phyloP scores from a whole-genome alignment of 2,329 filamentous ascomycete species.

The Cercospora berteroae region DNA sequence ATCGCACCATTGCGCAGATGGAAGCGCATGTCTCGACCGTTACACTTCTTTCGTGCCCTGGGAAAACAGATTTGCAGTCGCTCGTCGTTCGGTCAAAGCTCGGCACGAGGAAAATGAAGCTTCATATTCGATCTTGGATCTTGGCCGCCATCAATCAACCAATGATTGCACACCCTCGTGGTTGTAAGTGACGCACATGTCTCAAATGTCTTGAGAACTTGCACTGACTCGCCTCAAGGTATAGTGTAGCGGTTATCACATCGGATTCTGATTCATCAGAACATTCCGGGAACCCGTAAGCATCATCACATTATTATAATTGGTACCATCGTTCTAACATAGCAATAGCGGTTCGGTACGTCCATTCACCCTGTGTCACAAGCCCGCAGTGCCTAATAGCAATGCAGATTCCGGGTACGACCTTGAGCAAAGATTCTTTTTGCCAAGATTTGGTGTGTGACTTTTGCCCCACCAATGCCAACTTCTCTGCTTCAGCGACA shows the following conservation, averaged over 20 bases:
- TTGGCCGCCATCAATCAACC: neutral
- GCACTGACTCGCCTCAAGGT: neutral
- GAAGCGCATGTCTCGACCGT: too few species aligned
- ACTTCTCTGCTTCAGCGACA: neutral
- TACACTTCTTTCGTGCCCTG: too few species aligned
- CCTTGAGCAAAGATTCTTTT: neutral
- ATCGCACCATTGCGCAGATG: too few species aligned
- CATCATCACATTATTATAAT: neutral
- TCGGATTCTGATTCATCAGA: constrained; percentile 2
- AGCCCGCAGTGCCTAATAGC: neutral
- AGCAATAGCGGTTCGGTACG: neutral
- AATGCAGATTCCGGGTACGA: neutral
- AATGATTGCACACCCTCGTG: neutral
- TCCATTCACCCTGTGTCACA: neutral
- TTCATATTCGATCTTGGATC: neutral
- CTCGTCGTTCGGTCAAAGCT: neutral
- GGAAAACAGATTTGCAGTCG: too few species aligned
- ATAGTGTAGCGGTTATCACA: constrained; percentile 4
- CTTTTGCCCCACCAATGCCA: neutral
- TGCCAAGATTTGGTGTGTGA: neutral
- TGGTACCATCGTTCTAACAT: neutral
- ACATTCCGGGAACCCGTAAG: neutral
- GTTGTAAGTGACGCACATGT: neutral
- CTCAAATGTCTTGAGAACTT: neutral
- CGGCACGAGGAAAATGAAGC: neutral